Base-by-base conservation (phyloP, 2,329 filamentous ascomycete species). In the Calcarisporium arbuscula region DNA sequence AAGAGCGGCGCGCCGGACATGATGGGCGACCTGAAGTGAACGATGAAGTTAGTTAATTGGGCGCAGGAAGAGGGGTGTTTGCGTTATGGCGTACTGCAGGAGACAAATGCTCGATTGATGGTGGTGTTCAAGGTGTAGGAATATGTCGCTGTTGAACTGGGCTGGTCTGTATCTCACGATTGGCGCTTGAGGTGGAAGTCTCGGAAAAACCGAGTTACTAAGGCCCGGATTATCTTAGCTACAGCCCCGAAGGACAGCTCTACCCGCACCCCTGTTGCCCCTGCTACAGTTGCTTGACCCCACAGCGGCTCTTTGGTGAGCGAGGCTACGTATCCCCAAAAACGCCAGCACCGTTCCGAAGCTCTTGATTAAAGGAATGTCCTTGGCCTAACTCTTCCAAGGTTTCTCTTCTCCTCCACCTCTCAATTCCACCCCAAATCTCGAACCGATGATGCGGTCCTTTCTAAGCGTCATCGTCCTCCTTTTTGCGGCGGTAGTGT, bases 1-100 rank as follows among this genome's bases (percentile, higher is more conserved):
- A 98, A 95, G 51, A 87, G 82, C 36, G 74, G 70, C 41, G 72
- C 50, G 52, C 64, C 53, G 44, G 76, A 72, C 82, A 88, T 88
- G 44, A 16, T 56, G 56, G 42, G 35, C 38, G 40, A 36, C 38
- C 42, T 44, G 22, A 17, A 15, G 15, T 10, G 27, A 29, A 10
- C 14, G 20, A 34, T 7, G 32, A 28, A 15, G 30, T 35, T 19
- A 19, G 19, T 27, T 21, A 18, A 29, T 20, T 27, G 17, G 21
- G 22, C n/a, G n/a, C n/a, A n/a, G n/a, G n/a, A n/a, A n/a, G n/a
- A n/a, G n/a, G n/a, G n/a, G n/a, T n/a, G n/a, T n/a, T n/a, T n/a
- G n/a, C n/a, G n/a, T n/a, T n/a, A n/a, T n/a, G n/a, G n/a, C n/a
- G n/a, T n/a, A n/a, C n/a, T n/a, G n/a, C n/a, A n/a, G n/a, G n/a